Evolutionary conservation across 331 rosid species (phyloP).

Genomic region (Arachis monticola): DNA sequence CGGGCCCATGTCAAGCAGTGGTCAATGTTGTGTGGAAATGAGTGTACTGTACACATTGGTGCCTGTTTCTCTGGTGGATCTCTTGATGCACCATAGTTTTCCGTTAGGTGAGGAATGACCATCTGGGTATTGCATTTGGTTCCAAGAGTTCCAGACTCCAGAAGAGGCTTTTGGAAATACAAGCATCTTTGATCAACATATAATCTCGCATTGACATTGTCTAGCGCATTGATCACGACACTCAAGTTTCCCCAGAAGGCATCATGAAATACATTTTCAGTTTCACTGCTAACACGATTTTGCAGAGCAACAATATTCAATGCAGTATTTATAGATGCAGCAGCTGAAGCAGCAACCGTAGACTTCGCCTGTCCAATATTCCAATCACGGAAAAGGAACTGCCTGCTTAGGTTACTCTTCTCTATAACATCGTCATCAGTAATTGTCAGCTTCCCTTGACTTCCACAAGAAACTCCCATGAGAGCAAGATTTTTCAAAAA

Average conservation of each 20-base stretch:
- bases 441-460: constrained; percentile 73
- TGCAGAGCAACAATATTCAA: constrained; percentile 83
- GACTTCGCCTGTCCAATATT: constrained; percentile 98
- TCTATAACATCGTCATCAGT: constrained; percentile 99
- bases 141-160: constrained; percentile 98
- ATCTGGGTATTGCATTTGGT: constrained; percentile 97
- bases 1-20: constrained; percentile 99
- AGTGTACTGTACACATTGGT: constrained; percentile 99
- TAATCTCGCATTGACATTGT: constrained; percentile 91
- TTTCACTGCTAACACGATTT: constrained; percentile 91
- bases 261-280: constrained; percentile 90
- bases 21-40: constrained; percentile 97
- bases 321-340: constrained; percentile 70
- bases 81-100: constrained; percentile 98
- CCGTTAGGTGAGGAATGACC: constrained; percentile 96
- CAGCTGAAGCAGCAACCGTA: constrained; percentile 92
- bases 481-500: constrained; percentile 86
- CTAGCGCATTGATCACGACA: constrained; percentile 87
- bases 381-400: constrained; percentile 98
- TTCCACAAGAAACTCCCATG: constrained; percentile 97
- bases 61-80: constrained; percentile 99
- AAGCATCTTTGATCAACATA: constrained; percentile 97
- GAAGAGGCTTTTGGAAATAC: constrained; percentile 97
- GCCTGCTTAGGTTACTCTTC: constrained; percentile 97
- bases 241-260: constrained; percentile 84